Percentiles rank a stretch among this genome's conserved stretches.
These are phyloP conservation scores for Apiospora koreana DNA, from an alignment of 2,329 filamentous ascomycete species.

Conservation along the genomic window DNA sequence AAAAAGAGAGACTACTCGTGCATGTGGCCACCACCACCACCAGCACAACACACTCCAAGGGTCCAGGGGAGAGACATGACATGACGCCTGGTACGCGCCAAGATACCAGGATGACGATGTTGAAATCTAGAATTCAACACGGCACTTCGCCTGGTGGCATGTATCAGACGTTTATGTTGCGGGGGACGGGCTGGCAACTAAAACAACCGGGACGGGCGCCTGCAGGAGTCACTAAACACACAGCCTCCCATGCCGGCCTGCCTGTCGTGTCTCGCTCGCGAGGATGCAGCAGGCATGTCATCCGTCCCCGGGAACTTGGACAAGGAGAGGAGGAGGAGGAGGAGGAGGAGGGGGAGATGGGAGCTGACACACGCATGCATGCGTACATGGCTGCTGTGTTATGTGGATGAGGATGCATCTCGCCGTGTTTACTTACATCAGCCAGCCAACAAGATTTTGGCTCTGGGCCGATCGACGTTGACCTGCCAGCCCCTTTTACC, in stretches of 20 bases:
- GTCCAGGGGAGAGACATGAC: not conserved
- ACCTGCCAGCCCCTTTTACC: not conserved
- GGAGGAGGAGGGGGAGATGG: too few species aligned
- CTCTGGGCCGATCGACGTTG: not conserved
- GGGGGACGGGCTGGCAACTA: not conserved
- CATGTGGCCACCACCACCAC: not conserved
- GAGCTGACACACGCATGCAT: not conserved
- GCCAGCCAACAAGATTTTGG: not conserved
- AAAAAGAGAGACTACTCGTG: not conserved
- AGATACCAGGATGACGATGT: not conserved
- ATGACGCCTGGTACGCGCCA: not conserved
- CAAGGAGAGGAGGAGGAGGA: not conserved
- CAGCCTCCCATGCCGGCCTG: not conserved
- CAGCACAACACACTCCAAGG: not conserved
- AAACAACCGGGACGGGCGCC: not conserved
- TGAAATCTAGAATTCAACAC: not conserved
- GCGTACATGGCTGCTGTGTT: not conserved
- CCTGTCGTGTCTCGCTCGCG: slow-evolving; percentile 3
- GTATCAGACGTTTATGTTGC: not conserved
- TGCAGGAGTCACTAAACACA: not conserved
- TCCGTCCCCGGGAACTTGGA: not conserved
- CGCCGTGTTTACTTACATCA: not conserved
- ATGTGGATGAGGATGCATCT: not conserved
- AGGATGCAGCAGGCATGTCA: not conserved
- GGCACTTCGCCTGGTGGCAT: not conserved